Conservation (phyloP, 2,329 filamentous ascomycete species). For the Simplicillium aogashimaense region DNA sequence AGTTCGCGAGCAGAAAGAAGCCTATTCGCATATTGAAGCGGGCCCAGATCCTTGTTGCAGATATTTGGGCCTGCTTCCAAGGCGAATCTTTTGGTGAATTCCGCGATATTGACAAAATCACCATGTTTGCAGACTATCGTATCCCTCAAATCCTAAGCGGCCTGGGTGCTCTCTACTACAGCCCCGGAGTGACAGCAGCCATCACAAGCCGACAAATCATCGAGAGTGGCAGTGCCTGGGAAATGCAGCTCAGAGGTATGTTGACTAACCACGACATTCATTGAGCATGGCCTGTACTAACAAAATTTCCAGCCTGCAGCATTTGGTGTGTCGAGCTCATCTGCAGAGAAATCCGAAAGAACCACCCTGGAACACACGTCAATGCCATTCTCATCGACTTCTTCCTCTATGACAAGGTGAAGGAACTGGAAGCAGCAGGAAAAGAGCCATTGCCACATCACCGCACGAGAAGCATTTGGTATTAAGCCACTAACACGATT, state of each 20-base stretch:
- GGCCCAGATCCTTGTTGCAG: conserved; percentile 90
- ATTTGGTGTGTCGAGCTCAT: conserved; percentile 96
- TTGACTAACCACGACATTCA: too few relatives aligned
- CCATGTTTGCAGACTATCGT: conserved; percentile 98
- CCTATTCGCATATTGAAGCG: conserved; percentile 81
- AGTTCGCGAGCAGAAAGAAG: conserved; percentile 59
- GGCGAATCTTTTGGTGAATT: conserved; percentile 73
- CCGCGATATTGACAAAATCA: conserved; percentile 85
- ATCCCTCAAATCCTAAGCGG: conserved; percentile 87
- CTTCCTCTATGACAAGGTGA: conserved; percentile 91
- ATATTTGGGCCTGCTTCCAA: conserved; percentile 93
- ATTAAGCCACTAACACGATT: conserved; percentile 35
- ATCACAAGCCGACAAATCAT: conserved; percentile 58
- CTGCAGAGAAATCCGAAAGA: conserved; percentile 63
- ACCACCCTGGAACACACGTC: conserved; percentile 59
- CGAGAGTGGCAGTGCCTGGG: conserved; percentile 64
- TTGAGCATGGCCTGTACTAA: conserved; percentile 1
- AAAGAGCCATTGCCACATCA: conserved; percentile 62
- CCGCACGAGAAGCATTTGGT: conserved; percentile 90
- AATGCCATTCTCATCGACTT: conserved; percentile 97
- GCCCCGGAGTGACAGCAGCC: conserved; percentile 63
- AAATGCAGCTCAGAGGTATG: conserved; percentile 75
- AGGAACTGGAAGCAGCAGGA: conserved; percentile 61
- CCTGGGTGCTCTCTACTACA: conserved; percentile 75
- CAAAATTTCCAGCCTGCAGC: conserved; percentile 54